Evolutionary conservation across 345 rosid species (phyloP).

Genomic region (Microthlaspi erraticum): DNA sequence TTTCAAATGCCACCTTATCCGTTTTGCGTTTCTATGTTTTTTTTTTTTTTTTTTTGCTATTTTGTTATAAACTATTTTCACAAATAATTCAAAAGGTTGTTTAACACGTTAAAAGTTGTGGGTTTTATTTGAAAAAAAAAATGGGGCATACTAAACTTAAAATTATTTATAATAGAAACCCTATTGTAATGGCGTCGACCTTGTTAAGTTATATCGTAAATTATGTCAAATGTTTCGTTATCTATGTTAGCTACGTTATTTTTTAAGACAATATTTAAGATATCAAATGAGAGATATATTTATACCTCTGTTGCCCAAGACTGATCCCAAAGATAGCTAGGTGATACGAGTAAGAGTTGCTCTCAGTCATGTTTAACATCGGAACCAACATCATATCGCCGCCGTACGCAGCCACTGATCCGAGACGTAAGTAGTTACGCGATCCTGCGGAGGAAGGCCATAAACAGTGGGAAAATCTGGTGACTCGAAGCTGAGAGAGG

Average conservation of each 20-base stretch:
- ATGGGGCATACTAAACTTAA: too few relatives aligned
- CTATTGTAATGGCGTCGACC: too few relatives aligned
- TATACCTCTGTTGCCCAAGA: slow-evolving; percentile 30
- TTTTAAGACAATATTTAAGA: not conserved
- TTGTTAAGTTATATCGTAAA: not conserved
- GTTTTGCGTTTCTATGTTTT: too few relatives aligned
- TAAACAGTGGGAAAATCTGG: slow-evolving; percentile 41
- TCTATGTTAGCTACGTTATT: not conserved
- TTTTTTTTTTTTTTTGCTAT: too few relatives aligned
- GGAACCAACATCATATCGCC: slow-evolving; percentile 38
- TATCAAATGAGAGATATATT: not conserved
- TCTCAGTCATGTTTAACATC: slow-evolving; percentile 31
- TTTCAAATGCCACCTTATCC: not conserved
- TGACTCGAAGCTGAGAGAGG: slow-evolving; percentile 39
- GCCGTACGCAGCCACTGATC: slow-evolving; percentile 36
- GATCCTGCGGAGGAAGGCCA: slow-evolving; percentile 42
- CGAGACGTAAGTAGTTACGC: slow-evolving; percentile 41
- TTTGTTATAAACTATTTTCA: too few relatives aligned
- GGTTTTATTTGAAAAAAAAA: too few relatives aligned
- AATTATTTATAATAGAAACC: too few relatives aligned
- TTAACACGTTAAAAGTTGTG: too few relatives aligned
- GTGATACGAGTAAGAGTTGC: slow-evolving; percentile 38
- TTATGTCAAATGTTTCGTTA: not conserved
- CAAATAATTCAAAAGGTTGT: too few relatives aligned
- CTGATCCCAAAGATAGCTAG: slow-evolving; percentile 34